Base-by-base conservation (phyloP, 164 flowering plant genomes). In the Aristolochia contorta region DNA sequence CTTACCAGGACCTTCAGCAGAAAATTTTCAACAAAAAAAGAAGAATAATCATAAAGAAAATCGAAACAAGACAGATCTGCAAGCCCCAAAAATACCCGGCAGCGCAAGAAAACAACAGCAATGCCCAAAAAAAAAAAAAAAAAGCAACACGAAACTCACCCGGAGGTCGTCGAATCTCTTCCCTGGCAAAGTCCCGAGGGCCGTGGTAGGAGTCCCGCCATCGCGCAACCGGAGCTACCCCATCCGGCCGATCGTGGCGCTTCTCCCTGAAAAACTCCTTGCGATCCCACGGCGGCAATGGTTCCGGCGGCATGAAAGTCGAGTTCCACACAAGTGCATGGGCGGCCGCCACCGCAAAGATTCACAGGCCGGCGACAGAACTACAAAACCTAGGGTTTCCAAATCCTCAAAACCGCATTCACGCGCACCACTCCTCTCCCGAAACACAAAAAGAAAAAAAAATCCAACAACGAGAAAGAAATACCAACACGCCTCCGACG, bases 291-390 rank as follows among this genome's bases (percentile, higher is more conserved):
- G 58, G 57, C 45, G 82, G 57, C 52, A 82, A 71, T 57, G 88
- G 87, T 80, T 94, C 99, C 63, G 93, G 93, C 84, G 97, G 97
- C 99, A 89, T 89, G 75, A 79, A 83, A 74, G 23, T 13, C 56
- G 22, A n/a, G 23, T 57, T 54, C 32, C 66, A 54, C 33, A 49
- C 70, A 68, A 77, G 52, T 63, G 78, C 84, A 80, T 80, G 71
- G 71, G 77, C 79, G 24, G 21, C 47, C 23, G 30, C 43, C 41
- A 23, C 63, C 41, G 22, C 27, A 20, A 20, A 20, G 16, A 54
- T 4, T 23, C 16, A 20, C 8, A n/a, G 16, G 18, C 30, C 60
- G 30, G 14, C 18, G 2, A 15, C 60, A 43, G 7, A 16, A 24
- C 19, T n/a, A 21, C n/a, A n/a, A 43, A 58, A 56, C 12, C 43